A percentile compares a stretch with the other conserved stretches of the same genome.
Evolutionary conservation across 371 early-diverging fungal genomes (phyloP).

Genomic region (Lichtheimia hyalospora): DNA sequence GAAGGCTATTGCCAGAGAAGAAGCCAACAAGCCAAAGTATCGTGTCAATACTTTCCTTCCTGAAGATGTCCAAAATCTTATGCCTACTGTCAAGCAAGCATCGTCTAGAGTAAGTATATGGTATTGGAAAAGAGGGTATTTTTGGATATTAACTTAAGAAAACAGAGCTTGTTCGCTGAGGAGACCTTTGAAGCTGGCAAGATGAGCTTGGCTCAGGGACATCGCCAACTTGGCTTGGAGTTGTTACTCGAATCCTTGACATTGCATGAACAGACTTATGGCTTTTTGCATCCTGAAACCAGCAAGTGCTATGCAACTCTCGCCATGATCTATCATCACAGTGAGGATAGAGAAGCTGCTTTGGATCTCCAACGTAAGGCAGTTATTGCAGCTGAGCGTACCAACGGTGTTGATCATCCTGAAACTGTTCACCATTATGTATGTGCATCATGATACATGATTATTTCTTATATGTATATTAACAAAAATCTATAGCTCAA

Average conservation of each 20-base stretch:
- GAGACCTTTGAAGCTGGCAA: slow-evolving; percentile 90
- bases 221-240: slow-evolving; percentile 78
- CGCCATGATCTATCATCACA: slow-evolving; percentile 84
- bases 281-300: slow-evolving; percentile 88
- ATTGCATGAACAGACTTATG: slow-evolving; percentile 90
- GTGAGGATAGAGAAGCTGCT: slow-evolving; percentile 76
- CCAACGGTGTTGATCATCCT: slow-evolving; percentile 83
- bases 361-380: slow-evolving; percentile 84
- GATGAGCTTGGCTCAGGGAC: slow-evolving; percentile 78
- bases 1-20: slow-evolving; percentile 34
- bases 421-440: slow-evolving; percentile 91
- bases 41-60: slow-evolving; percentile 59
- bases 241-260: slow-evolving; percentile 81
- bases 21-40: slow-evolving; percentile 20
- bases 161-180: slow-evolving; percentile 76
- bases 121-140: neutral
- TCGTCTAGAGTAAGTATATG: slow-evolving; percentile 36
- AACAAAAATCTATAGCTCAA: slow-evolving; percentile 55
- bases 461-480: neutral
- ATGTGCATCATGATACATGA: slow-evolving; percentile 15
- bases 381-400: slow-evolving; percentile 83
- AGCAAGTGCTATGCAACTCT: slow-evolving; percentile 83
- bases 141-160: slow-evolving; percentile 1
- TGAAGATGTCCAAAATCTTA: slow-evolving; percentile 77
- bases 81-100: slow-evolving; percentile 84